Percentiles rank a stretch among this genome's conserved stretches.
These are phyloP conservation scores for Pleodorina starrii DNA, from an alignment of 139 green algal genomes.

Conservation along the genomic window DNA sequence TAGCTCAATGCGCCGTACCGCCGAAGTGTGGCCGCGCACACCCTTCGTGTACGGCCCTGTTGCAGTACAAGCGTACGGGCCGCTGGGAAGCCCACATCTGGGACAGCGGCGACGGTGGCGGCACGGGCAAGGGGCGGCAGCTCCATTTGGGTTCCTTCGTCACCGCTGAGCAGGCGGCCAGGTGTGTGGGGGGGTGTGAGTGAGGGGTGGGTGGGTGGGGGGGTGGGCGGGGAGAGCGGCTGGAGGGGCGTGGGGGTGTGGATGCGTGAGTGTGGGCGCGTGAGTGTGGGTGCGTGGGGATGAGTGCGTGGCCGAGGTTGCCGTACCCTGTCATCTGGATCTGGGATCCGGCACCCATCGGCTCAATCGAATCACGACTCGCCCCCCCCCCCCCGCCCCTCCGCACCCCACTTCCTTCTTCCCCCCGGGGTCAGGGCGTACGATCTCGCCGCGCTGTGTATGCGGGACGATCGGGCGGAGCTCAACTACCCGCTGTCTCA, in stretches of 20 bases:
- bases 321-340: too few species aligned
- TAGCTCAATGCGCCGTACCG: too few species aligned
- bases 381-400: too few species aligned
- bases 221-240: neutral
- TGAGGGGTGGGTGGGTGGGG: neutral
- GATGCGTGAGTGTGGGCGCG: neutral
- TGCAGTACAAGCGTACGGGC: constrained; percentile 62
- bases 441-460: constrained; percentile 59
- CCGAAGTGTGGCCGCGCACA: too few species aligned
- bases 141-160: constrained; percentile 63
- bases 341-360: too few species aligned
- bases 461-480: constrained; percentile 47
- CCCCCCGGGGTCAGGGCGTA: constrained; percentile 47
- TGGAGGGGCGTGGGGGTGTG: neutral
- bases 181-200: neutral
- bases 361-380: too few species aligned
- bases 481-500: constrained; percentile 52
- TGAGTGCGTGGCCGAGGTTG: too few species aligned
- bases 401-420: neutral
- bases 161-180: constrained; percentile 35
- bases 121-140: constrained; percentile 55
- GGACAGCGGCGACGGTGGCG: constrained; percentile 35
- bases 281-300: too few species aligned
- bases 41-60: neutral
- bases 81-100: constrained; percentile 55